Conservation (phyloP, 805 yeast genomes). For the Saccharomycopsis sp. region DNA sequence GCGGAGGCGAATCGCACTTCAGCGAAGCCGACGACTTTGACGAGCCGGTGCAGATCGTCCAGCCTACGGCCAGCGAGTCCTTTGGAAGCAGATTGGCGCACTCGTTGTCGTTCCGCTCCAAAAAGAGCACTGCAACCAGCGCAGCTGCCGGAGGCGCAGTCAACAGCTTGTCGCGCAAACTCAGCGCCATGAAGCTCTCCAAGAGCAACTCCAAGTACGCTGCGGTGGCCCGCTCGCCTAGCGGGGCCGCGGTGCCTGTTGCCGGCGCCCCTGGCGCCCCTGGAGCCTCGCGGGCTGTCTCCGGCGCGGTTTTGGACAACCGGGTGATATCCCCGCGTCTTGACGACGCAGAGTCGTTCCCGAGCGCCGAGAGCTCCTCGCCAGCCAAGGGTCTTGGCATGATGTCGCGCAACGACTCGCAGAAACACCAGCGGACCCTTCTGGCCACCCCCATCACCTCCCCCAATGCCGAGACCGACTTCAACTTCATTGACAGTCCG, state of each 20-base stretch:
- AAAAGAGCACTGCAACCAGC: background rate
- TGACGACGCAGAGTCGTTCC: background rate
- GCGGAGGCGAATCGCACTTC: background rate
- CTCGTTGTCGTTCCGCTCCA: conserved; percentile 2
- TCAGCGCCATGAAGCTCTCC: conserved; percentile 18
- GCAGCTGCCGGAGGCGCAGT: background rate
- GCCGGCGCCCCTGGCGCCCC: background rate
- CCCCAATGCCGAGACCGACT: conserved; percentile 4
- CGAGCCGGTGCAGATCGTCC: conserved; percentile 15
- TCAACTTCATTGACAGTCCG: conserved; percentile 5
- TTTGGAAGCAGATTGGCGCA: conserved; percentile 15
- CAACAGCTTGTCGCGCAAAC: conserved; percentile 15
- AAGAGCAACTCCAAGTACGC: background rate
- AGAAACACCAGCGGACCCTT: conserved; percentile 8
- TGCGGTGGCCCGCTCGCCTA: background rate
- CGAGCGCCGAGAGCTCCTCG: background rate
- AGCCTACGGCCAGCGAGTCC: conserved; percentile 10
- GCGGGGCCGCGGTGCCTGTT: background rate
- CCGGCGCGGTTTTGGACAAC: background rate
- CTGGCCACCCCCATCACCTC: conserved; percentile 12
- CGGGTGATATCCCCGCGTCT: background rate
- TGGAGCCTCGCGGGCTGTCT: background rate
- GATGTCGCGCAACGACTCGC: background rate
- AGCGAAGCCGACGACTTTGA: conserved; percentile 3
- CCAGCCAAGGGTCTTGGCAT: background rate